Evolutionary conservation across 331 rosid genomes (phyloP), one percentile per base, ranked within the genome.

Genomic region (Rhamnella rubrinervis): DNA sequence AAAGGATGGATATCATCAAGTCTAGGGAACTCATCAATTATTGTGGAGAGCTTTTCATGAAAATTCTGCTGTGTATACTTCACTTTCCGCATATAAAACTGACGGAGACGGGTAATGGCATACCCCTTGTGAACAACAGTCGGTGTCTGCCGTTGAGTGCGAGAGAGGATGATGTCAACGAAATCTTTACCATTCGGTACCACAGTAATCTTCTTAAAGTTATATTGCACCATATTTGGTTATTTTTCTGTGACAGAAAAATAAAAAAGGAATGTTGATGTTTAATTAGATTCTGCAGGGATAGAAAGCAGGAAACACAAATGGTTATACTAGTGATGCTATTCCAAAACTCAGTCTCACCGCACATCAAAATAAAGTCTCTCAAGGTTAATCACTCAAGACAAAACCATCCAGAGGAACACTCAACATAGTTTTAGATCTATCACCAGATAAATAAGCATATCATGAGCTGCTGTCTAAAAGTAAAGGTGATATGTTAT

Each of bases 101-200:
- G 87, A 49, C 92, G 90, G 18, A 90, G 82, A 5, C 90, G 87
- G 4, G 86, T 61, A 35, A 88, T 90, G 18, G 90, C 87, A 71
- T 86, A 84, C 1, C 96, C 96, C 62, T 87, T 91, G 83, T 91
- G 96, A 12, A 91, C 93, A 49, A 91, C 97, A 0, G 97, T 91
- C 5, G 96, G 97, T 1, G 97, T 91, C 72, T 86, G 96, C 23
- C 97, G 71, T 74, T 91, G 97, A 15, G 96, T 91, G 26, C 97
- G 89, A 17, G 97, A 91, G 13, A 91, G 88, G 59, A 88, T 85
- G 31, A 88, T 88, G 63, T 91, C 96, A 47, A 85, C 6, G 31
- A 88, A 83, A 65, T 91, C 96, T 79, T 86, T 88, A 62, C 96
- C 97, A 81, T 84, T 86, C 3, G 97, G 97, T 0, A 91, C 97